Base-by-base conservation (phyloP, 2,329 filamentous ascomycete species). In the Aspergillus nomiae region DNA sequence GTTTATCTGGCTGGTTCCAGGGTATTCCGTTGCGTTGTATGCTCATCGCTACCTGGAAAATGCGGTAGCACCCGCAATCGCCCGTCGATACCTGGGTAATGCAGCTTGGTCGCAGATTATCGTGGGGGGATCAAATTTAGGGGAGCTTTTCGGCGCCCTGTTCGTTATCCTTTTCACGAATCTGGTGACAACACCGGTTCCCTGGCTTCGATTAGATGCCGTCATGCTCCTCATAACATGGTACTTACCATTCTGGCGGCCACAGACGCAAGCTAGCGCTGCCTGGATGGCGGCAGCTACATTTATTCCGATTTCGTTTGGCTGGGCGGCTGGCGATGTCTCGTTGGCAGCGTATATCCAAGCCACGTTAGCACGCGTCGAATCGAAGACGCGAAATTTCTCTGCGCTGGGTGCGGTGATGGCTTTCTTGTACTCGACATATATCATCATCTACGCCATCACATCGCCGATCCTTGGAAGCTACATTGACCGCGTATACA, bases 321-420 rank as follows among this genome's bases (percentile, higher is more conserved):
- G 63, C 21, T 67, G 65, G 65, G 65, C 63, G 1, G 65, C 63
- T 12, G 65, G 63, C 10, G 65, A 67, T 43, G 65, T 65, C 19
- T 67, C 65, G 4, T 53, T 67, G n/a, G 65, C 65, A 10, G 65
- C 65, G 4, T 65, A 67, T 24, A 65, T 65, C 34, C 65, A 67
- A 59, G 65, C 63, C 9, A 50, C 65, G 14, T 59, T 67, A 12
- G 59, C 65, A 12, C 56, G 65, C 16, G 61, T 67, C 30, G 63
- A 67, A 43, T 63, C 63, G 19, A 67, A 53, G 54, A 60, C 61
- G 3, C 54, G 32, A 21, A 65, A 65, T 19, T 61, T 67, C 26
- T 67, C 65, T 26, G 56, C 65, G 6, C 57, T 65, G 19, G 61
- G 63, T 10, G 63, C 65, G 11, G 61, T 67, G 32, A 67, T 65